Conservation (phyloP, 805 yeast species). For the Hanseniaspora jakobsenii region DNA sequence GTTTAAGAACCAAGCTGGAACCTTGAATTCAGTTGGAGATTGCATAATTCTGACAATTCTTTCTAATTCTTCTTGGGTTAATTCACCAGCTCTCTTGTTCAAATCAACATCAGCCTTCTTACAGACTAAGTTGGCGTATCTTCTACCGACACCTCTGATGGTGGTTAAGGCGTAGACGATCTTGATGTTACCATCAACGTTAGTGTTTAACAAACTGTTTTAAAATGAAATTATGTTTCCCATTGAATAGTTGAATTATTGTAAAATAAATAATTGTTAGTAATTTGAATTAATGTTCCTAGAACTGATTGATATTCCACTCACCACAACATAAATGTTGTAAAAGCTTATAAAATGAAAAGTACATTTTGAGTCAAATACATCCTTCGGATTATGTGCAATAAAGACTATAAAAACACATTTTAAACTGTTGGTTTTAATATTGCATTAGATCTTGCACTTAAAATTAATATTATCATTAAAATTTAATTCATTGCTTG, state of each 20-base stretch:
- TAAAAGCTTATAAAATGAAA: too few species aligned
- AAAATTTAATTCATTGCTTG: too few species aligned
- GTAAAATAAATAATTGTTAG: constrained; percentile 33
- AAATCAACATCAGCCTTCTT: constrained; percentile 99
- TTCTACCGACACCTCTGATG: constrained; percentile 99
- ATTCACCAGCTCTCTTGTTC: constrained; percentile 99
- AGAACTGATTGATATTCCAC: too few species aligned
- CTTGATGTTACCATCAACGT: constrained; percentile 99
- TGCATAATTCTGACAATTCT: constrained; percentile 99
- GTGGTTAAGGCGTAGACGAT: constrained; percentile 99
- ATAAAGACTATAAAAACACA: too few species aligned
- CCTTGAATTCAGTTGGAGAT: constrained; percentile 98
- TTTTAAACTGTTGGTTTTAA: too few species aligned
- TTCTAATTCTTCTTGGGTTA: constrained; percentile 99
- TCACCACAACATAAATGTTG: too few species aligned
- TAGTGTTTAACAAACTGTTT: constrained; percentile 94
- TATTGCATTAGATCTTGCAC: too few species aligned
- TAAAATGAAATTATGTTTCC: too few species aligned
- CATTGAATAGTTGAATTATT: too few species aligned
- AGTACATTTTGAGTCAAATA: too few species aligned
- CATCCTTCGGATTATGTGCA: too few species aligned
- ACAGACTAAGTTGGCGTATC: constrained; percentile 99
- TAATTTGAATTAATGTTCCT: constrained; percentile 19
- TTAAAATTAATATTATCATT: too few species aligned
- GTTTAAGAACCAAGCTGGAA: constrained; percentile 99